phyloP scores from a whole-genome alignment of 495 filamentous ascomycete species.

The Aspergillus biplanus region DNA sequence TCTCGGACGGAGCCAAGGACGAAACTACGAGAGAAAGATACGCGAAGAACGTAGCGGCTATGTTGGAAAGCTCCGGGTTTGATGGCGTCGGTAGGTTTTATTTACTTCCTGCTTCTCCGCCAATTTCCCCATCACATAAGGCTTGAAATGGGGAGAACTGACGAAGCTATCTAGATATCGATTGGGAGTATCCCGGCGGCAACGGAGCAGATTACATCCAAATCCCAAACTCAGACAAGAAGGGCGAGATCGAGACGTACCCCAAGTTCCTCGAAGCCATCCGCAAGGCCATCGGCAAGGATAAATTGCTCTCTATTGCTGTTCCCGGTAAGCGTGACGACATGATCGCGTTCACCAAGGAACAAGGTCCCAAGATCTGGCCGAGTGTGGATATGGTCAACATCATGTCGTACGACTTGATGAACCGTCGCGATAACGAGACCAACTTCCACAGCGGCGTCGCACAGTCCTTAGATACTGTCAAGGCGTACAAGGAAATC shows the following conservation, averaged over 20 bases:
- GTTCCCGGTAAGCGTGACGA: constrained; percentile 69
- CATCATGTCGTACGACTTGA: constrained; percentile 80
- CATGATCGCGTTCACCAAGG: constrained; percentile 73
- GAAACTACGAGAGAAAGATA: constrained; percentile 57
- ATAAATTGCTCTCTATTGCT: constrained; percentile 70
- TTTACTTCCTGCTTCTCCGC: not conserved
- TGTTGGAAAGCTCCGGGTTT: constrained; percentile 64
- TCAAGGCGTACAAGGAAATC: constrained; percentile 63
- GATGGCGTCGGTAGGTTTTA: constrained; percentile 55
- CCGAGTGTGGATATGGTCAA: constrained; percentile 72
- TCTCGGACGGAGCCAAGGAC: constrained; percentile 59
- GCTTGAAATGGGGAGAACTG: not conserved
- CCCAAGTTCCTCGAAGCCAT: constrained; percentile 64
- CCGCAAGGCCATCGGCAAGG: constrained; percentile 59
- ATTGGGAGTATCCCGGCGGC: constrained; percentile 83
- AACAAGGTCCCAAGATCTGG: constrained; percentile 65
- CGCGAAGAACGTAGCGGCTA: constrained; percentile 64
- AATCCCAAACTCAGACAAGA: constrained; percentile 62
- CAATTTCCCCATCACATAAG: not conserved
- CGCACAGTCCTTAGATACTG: constrained; percentile 52
- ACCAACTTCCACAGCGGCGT: constrained; percentile 71
- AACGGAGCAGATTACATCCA: constrained; percentile 78
- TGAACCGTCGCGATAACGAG: constrained; percentile 72
- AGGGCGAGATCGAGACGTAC: constrained; percentile 66
- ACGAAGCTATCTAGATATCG: constrained; percentile 60